Evolutionary conservation across 2,329 filamentous ascomycete genomes (phyloP).

Genomic region (Lomentospora prolificans): DNA sequence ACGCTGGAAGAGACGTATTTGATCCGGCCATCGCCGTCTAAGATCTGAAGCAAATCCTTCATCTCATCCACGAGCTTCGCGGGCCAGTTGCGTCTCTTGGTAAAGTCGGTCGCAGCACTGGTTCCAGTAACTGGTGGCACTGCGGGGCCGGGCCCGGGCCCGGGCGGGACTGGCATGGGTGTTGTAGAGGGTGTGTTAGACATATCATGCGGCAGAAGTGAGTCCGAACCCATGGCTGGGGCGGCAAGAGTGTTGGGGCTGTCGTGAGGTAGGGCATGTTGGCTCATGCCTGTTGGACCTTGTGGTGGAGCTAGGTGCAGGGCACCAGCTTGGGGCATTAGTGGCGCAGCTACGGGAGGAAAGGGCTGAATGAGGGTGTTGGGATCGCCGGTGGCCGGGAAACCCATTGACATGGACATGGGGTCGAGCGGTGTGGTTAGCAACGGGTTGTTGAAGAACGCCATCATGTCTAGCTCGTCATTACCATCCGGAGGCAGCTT

Average conservation of each 20-base stretch:
- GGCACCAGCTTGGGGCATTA: neutral
- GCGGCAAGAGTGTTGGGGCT: neutral
- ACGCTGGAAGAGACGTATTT: conserved; percentile 78
- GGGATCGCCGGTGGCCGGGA: conserved; percentile 12
- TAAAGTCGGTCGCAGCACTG: conserved; percentile 19
- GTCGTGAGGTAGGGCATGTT: neutral
- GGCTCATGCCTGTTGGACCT: neutral
- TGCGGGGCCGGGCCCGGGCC: neutral
- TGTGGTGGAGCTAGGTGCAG: neutral
- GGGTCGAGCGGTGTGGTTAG: conserved; percentile 24
- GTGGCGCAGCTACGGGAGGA: neutral
- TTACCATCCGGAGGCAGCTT: conserved; percentile 15
- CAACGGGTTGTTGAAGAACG: conserved; percentile 31
- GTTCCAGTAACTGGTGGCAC: conserved; percentile 12
- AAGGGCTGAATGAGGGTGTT: conserved; percentile 15
- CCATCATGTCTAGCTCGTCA: conserved; percentile 30
- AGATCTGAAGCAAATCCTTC: conserved; percentile 77
- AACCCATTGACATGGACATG: conserved; percentile 34
- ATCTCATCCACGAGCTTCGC: conserved; percentile 84
- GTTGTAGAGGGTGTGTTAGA: neutral
- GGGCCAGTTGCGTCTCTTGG: conserved; percentile 65
- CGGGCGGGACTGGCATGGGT: neutral
- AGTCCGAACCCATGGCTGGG: neutral
- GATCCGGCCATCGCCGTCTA: conserved; percentile 75
- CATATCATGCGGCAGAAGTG: neutral